Percentiles rank a stretch among this genome's conserved stretches.
phyloP scores from a whole-genome alignment of 768 basidiomycete genomes.

The Boletus subcaerulescens region DNA sequence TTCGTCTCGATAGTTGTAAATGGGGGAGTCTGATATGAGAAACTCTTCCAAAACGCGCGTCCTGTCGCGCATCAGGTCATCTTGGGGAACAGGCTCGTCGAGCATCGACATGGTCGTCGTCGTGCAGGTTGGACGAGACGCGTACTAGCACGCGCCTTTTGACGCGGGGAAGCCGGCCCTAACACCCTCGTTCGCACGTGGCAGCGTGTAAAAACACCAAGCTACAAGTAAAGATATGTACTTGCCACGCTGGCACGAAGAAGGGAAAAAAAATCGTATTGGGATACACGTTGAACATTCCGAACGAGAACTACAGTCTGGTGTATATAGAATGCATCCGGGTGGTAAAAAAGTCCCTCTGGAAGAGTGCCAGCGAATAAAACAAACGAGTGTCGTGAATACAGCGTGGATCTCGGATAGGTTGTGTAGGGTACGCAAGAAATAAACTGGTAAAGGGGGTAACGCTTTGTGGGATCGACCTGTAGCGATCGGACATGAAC shows the following conservation, averaged over 20 bases:
- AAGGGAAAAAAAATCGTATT: neutral
- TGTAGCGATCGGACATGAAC: constrained; percentile 12
- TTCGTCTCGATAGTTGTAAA: constrained; percentile 83
- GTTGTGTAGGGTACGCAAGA: constrained; percentile 2
- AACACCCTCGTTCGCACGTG: constrained; percentile 14
- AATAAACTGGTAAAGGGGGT: neutral
- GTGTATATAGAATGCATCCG: constrained; percentile 6
- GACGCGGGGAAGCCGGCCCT: constrained; percentile 37
- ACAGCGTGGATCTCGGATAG: constrained; percentile 4
- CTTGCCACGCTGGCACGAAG: neutral
- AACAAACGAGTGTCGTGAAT: constrained; percentile 3
- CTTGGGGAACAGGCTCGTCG: constrained; percentile 58
- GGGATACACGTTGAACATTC: neutral
- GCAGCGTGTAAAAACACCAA: too few relatives aligned
- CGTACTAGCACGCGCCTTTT: constrained; percentile 4
- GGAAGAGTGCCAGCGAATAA: neutral
- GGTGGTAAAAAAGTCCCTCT: neutral
- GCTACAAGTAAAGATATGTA: neutral
- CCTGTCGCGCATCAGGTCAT: constrained; percentile 74
- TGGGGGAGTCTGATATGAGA: constrained; percentile 59
- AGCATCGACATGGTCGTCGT: constrained; percentile 32
- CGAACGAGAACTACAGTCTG: constrained; percentile 5
- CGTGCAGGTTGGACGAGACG: neutral
- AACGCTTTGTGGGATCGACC: constrained; percentile 5
- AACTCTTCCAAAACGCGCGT: constrained; percentile 83